Percentiles rank a stretch among this genome's conserved stretches.
phyloP scores from a whole-genome alignment of 2,329 filamentous ascomycete genomes.

The Ophiosphaerella narmari region DNA sequence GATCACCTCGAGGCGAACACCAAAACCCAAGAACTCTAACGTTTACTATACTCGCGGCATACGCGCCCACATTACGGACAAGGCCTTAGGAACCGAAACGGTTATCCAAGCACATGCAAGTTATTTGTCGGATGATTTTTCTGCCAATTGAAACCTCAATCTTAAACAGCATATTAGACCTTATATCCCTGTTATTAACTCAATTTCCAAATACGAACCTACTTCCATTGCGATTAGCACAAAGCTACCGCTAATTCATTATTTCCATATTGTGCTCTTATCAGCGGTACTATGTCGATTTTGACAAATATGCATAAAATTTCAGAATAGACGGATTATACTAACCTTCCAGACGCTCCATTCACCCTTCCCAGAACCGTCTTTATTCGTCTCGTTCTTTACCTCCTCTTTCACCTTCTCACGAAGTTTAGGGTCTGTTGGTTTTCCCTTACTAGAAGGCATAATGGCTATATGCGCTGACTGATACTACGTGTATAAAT shows the following conservation, averaged over 20 bases:
- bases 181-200: too few relatives aligned
- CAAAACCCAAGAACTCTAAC: too few relatives aligned
- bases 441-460: slow-evolving; percentile 52
- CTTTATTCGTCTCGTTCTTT: slow-evolving; percentile 53
- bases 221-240: too few relatives aligned
- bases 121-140: too few relatives aligned
- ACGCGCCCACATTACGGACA: too few relatives aligned
- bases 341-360: slow-evolving; percentile 55
- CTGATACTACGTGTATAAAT: background rate
- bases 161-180: too few relatives aligned
- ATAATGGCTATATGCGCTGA: slow-evolving; percentile 24
- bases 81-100: too few relatives aligned
- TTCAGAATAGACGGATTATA: background rate
- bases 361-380: slow-evolving; percentile 53
- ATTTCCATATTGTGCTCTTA: background rate
- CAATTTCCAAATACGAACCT: too few relatives aligned
- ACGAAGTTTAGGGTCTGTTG: slow-evolving; percentile 51
- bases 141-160: too few relatives aligned
- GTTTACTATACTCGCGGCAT: too few relatives aligned
- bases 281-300: background rate
- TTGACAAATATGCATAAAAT: slow-evolving; percentile 1
- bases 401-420: slow-evolving; percentile 53
- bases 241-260: background rate
- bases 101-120: too few relatives aligned
- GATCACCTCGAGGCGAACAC: too few relatives aligned